Base-by-base conservation (phyloP, 371 early-diverging fungal genomes). In the Batkoa obscura region DNA sequence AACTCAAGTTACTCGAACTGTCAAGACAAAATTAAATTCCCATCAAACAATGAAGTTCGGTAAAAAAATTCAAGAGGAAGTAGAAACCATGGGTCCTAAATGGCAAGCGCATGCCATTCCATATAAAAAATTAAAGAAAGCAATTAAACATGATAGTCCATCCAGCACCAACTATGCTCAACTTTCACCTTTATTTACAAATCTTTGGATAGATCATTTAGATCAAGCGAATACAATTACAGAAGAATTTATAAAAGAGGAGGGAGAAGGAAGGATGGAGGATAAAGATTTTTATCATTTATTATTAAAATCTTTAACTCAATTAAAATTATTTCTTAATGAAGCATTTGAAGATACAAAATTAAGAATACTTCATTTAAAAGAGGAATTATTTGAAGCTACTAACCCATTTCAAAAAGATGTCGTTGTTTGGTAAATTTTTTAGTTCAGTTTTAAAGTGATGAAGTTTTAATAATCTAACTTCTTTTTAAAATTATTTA, bases 1-100 rank as follows among this genome's bases (percentile, higher is more conserved):
- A n/a, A n/a, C n/a, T n/a, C n/a, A n/a, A n/a, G n/a, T n/a, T n/a
- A n/a, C n/a, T n/a, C n/a, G n/a, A n/a, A n/a, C n/a, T n/a, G n/a
- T n/a, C n/a, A n/a, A n/a, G n/a, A n/a, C n/a, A n/a, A n/a, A n/a
- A n/a, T n/a, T n/a, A n/a, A n/a, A n/a, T n/a, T n/a, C n/a, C n/a
- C n/a, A n/a, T n/a, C n/a, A n/a, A n/a, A n/a, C n/a, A n/a, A 55
- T 55, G 56, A 55, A 55, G 56, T 55, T 55, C 35, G 56, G 43
- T n/a, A 55, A 55, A 35, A 31, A 55, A 15, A 3, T 55, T 12
- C 43, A 41, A 3, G 43, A 43, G 5, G 46, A 55, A 42, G 32
- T 55, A 6, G n/a, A 32, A 31, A 1, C 30, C 33, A 23, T 55
- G 10, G n/a, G 34, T 3, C 56, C 56, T 45, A 47, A 55, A 35